Evolutionary conservation across 495 filamentous ascomycete species (phyloP), one percentile per base, ranked within the genome.

Genomic region (Aspergillus funiculosus): DNA sequence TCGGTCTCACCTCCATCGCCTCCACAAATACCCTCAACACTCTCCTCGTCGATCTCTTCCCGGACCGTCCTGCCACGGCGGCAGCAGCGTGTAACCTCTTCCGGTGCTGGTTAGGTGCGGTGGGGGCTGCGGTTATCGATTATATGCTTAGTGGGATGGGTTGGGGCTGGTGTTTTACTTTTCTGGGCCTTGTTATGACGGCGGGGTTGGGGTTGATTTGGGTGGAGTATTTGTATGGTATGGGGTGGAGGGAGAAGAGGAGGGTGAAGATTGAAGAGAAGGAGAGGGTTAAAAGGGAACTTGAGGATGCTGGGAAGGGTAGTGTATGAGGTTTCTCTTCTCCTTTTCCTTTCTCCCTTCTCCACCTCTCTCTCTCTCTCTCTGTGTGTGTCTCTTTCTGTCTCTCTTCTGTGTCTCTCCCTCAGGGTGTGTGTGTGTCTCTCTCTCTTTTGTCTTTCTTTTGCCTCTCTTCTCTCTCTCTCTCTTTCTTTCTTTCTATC

Each of bases 21-120:
- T 64, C 69, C 0, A 72, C 78, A 32, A 72, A 74, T 59, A 19
- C 55, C 45, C 30, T 46, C 39, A 53, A 52, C 24, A 44, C 51
- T 6, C 42, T 88, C 48, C 60, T 86, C 7, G 72, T 85, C 2
- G 83, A 88, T 42, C 64, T 86, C 2, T 79, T 80, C 44, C 74
- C 75, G 0, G 65, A 67, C 1, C 68, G 54, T 4, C 73, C 82
- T 0, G 76, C 74, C 0, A 78, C 81, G 0, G 81, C 80, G 0
- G 75, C 79, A 0, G 82, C 83, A 0, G 80, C 80, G 0, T 82
- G 80, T 46, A 87, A 88, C 54, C 59, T 88, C 10, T 72, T 79
- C 2, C 59, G 82, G 11, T 86, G 81, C 51, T 53, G 80, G 32
- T 58, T 86, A 3, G 82, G 82, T 1, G 84, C 83, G 1, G 76